phyloP scores from a whole-genome alignment of 345 rosid genomes.

The Syzygium oleosum region DNA sequence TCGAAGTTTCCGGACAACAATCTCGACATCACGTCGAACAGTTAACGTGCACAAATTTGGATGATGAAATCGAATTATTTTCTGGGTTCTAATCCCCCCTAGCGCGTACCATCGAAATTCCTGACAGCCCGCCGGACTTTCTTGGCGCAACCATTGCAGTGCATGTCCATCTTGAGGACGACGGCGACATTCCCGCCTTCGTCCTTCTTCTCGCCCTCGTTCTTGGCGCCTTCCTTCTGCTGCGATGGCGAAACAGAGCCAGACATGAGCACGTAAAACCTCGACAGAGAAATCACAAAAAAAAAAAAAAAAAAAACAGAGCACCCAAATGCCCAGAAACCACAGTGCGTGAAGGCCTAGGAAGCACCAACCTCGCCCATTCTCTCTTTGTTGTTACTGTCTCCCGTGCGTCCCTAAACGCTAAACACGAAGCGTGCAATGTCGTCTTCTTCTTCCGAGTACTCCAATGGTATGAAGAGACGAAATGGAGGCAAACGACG shows the following conservation, averaged over 20 bases:
- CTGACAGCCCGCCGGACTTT: slow-evolving; percentile 40
- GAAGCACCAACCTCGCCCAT: slow-evolving; percentile 24
- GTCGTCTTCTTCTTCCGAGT: neutral
- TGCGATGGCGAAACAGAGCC: neutral
- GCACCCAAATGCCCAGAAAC: neutral
- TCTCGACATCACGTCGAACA: neutral
- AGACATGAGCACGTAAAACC: neutral
- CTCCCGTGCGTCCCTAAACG: neutral
- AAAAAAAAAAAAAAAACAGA: neutral
- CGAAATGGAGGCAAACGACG: neutral
- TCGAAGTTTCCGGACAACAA: neutral
- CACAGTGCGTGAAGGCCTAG: neutral
- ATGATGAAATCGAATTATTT: neutral
- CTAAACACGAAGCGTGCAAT: too few species aligned
- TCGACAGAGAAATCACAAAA: neutral
- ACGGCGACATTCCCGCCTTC: slow-evolving; percentile 12
- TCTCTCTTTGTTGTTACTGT: neutral
- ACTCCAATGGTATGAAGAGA: neutral
- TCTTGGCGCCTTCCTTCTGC: slow-evolving; percentile 1
- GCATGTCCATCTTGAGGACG: slow-evolving; percentile 32
- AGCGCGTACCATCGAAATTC: slow-evolving; percentile 34
- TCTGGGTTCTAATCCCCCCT: neutral
- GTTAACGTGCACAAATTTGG: neutral
- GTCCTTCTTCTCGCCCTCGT: slow-evolving; percentile 5
- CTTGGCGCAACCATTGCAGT: slow-evolving; percentile 38